Evolutionary conservation across 2,329 filamentous ascomycete species (phyloP).

Genomic region (Xylariaceae sp.): DNA sequence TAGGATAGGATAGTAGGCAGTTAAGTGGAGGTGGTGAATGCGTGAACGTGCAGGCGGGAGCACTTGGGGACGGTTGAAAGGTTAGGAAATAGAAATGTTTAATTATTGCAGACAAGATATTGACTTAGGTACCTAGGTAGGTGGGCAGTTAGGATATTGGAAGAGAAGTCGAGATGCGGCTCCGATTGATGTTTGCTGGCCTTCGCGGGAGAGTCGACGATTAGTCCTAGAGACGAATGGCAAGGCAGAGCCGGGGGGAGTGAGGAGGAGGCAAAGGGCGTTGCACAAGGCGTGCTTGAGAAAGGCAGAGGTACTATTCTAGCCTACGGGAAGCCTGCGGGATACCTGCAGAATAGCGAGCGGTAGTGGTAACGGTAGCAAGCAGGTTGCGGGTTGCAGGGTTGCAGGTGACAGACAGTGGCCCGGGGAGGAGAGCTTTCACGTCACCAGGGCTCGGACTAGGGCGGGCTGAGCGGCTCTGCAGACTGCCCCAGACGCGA

Average conservation of each 20-base stretch:
- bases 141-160: not conserved
- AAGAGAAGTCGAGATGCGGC: not conserved
- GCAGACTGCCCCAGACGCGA: too few relatives aligned
- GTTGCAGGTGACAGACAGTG: not conserved
- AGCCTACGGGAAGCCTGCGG: too few relatives aligned
- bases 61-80: too few relatives aligned
- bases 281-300: not conserved
- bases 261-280: not conserved
- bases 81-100: too few relatives aligned
- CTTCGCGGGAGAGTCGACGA: not conserved
- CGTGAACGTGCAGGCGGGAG: too few relatives aligned
- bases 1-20: not conserved
- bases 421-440: not conserved
- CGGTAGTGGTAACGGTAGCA: not conserved
- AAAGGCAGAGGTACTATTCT: not conserved
- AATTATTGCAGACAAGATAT: too few relatives aligned
- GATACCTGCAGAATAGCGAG: too few relatives aligned
- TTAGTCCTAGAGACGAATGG: not conserved
- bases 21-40: too few relatives aligned
- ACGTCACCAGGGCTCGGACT: not conserved
- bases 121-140: not conserved
- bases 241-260: not conserved
- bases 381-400: not conserved
- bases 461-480: slow-evolving; percentile 5
- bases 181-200: not conserved